Evolutionary conservation across 768 basidiomycete species (phyloP).

Genomic region (Sarcomyxa edulis): DNA sequence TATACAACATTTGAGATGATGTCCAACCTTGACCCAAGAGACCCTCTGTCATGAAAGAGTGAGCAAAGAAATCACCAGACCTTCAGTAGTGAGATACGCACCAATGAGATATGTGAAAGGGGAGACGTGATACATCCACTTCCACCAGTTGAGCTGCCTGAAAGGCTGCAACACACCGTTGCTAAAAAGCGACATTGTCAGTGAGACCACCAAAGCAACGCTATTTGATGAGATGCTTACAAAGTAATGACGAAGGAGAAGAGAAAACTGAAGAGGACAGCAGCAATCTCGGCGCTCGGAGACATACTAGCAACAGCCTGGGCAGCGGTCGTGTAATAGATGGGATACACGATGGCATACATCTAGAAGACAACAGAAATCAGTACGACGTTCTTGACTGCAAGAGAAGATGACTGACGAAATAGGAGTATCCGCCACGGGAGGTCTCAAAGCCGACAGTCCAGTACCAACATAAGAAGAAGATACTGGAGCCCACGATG

Average conservation of each 20-base stretch:
- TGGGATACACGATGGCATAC: slow-evolving; percentile 28
- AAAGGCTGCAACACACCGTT: slow-evolving; percentile 63
- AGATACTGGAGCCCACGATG: slow-evolving; percentile 50
- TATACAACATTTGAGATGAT: slow-evolving; percentile 17
- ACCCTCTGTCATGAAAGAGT: no score
- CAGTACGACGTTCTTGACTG: background rate
- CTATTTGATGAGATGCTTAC: slow-evolving; percentile 19
- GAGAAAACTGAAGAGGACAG: slow-evolving; percentile 43
- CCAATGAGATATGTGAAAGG: slow-evolving; percentile 57
- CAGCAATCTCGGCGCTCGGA: slow-evolving; percentile 50
- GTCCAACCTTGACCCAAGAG: slow-evolving; percentile 38
- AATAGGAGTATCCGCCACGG: slow-evolving; percentile 53
- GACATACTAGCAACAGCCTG: slow-evolving; percentile 54
- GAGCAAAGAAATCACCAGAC: no score
- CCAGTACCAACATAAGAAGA: slow-evolving; percentile 73
- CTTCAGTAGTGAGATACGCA: no score
- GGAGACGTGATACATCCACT: slow-evolving; percentile 54
- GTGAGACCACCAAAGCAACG: slow-evolving; percentile 6
- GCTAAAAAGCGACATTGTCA: slow-evolving; percentile 17
- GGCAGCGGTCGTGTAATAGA: slow-evolving; percentile 39
- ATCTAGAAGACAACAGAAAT: no score
- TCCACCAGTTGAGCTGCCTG: slow-evolving; percentile 56
- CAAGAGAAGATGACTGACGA: background rate
- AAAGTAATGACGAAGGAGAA: slow-evolving; percentile 58
- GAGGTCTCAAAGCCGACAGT: slow-evolving; percentile 54